Evolutionary conservation across 257 asterid species (phyloP).

Genomic region (Avicennia marina): DNA sequence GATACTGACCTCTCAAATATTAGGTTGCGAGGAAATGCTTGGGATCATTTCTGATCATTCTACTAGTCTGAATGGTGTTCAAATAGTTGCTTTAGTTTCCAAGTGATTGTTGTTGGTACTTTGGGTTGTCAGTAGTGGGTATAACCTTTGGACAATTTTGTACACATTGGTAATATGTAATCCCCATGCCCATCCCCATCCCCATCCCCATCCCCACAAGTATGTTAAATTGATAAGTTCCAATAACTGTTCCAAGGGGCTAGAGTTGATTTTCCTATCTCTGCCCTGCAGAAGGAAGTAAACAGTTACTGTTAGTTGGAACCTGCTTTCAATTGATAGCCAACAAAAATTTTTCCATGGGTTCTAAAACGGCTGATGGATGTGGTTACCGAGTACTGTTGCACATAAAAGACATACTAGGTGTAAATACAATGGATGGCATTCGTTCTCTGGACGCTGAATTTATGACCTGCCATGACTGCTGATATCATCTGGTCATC

Average conservation of each 20-base stretch:
- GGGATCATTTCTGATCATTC: neutral
- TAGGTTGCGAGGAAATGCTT: too few species aligned
- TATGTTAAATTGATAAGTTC: too few species aligned
- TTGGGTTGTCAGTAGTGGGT: neutral
- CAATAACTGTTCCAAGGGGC: too few species aligned
- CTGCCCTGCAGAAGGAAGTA: neutral
- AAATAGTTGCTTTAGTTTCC: neutral
- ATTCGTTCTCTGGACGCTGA: slow-evolving; percentile 5
- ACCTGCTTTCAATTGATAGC: slow-evolving; percentile 4
- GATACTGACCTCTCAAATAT: too few species aligned
- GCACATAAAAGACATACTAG: neutral
- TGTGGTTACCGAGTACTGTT: neutral
- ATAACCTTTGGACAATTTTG: neutral
- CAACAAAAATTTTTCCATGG: neutral
- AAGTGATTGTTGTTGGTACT: too few species aligned
- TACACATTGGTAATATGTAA: too few species aligned
- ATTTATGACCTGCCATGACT: slow-evolving; percentile 2
- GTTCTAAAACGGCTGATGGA: slow-evolving; percentile 2
- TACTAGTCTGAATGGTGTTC: neutral
- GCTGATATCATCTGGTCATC: neutral
- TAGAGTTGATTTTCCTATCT: neutral
- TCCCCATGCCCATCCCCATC: too few species aligned
- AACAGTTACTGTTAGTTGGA: neutral
- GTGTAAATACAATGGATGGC: neutral
- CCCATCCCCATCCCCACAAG: too few species aligned